Evolutionary conservation across 2,329 filamentous ascomycete genomes (phyloP).

Genomic region (Paraconiothyrium sp.): DNA sequence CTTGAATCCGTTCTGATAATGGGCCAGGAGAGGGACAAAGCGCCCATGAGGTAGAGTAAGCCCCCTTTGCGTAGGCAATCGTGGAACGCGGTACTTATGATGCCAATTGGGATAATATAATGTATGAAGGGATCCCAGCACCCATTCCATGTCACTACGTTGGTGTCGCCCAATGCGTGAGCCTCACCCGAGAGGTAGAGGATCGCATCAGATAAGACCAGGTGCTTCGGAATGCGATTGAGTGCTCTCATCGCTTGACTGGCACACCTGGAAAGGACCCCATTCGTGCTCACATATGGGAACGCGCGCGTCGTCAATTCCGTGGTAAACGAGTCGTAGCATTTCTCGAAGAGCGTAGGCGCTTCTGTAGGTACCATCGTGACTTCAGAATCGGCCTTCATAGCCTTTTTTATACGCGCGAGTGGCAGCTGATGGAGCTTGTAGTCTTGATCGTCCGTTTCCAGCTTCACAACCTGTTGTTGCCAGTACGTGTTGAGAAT

Average conservation of each 20-base stretch:
- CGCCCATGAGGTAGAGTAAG: neutral
- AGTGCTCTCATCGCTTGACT: neutral
- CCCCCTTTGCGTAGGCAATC: neutral
- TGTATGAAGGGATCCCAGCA: neutral
- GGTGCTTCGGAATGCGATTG: neutral
- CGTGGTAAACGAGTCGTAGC: constrained; percentile 98
- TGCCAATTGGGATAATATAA: neutral
- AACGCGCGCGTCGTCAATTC: constrained; percentile 97
- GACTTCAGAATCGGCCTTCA: constrained; percentile 99
- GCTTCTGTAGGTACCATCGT: constrained; percentile 99
- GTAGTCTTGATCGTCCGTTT: constrained; percentile 96
- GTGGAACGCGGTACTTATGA: neutral
- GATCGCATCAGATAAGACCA: neutral
- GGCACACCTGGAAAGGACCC: neutral
- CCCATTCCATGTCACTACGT: neutral
- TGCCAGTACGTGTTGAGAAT: constrained; percentile 99
- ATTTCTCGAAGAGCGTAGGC: constrained; percentile 96
- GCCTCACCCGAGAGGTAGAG: neutral
- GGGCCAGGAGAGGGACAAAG: neutral
- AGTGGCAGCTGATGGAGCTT: constrained; percentile 96
- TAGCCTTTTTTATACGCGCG: constrained; percentile 99
- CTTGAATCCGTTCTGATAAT: neutral
- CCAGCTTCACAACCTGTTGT: constrained; percentile 94
- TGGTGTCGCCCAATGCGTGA: neutral
- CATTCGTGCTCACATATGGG: no score